Evolutionary conservation across 208 protist species (phyloP), one percentile per base, ranked within the genome.

Genomic region (Tritrichomonas foetus): DNA sequence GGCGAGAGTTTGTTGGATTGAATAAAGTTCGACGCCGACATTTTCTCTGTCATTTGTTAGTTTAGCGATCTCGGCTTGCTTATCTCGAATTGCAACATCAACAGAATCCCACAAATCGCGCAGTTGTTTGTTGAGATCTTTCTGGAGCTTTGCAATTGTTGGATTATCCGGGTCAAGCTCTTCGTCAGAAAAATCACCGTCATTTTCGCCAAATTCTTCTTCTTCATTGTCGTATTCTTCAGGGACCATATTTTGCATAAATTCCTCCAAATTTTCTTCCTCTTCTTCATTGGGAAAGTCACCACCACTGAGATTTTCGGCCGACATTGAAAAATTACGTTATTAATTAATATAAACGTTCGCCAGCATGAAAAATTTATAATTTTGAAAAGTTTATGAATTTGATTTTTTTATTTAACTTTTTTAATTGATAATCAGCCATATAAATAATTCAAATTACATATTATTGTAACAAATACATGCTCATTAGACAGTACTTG

Each of bases 21-120:
- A 53, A 50, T 89, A 89, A 16, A 89, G 57, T 57, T 89, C 78
- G 14, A 89, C 78, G 57, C 78, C 78, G 57, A 89, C 78, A 16
- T 89, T 25, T 57, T 89, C 78, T 57, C 78, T 41, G 20, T 89
- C 47, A n/a, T 53, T n/a, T 2, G 78, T 47, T 61, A 57, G 39
- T 57, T 89, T 44, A 41, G 53, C 27, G 9, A n/a, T 53, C 9
- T 53, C 11, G 0, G 78, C 78, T 39, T 89, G 41, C 57, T 89
- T 89, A 57, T 89, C 78, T 13, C 78, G 41, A 89, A 89, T 53
- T 61, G 44, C 78, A 30, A 55, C 78, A 44, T 89, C 78, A 33
- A 89, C 41, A 5, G 47, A 20, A 57, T 89, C 78, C 1, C 41
- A 89, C 27, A 53, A 27, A 2, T 11, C 57, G 3, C 41, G 16